A percentile compares a stretch with the other conserved stretches of the same genome.
Conservation (phyloP, 371 early-diverging fungal species). For the Zychaea mexicana region DNA sequence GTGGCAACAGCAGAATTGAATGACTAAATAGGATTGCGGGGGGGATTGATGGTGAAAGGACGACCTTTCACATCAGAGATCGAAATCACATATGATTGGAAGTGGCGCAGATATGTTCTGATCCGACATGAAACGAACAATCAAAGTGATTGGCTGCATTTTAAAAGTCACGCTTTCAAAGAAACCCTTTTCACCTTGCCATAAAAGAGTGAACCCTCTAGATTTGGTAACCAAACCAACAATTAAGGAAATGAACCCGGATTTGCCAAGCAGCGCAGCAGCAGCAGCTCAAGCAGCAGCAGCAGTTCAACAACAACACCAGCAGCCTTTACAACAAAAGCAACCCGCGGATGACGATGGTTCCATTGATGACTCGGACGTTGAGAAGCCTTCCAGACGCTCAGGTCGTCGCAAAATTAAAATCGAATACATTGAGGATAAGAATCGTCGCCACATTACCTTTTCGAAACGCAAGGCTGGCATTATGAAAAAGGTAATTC, state of each 20-base stretch:
- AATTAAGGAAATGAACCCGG: constrained; percentile 7
- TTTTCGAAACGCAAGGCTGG: constrained; percentile 99
- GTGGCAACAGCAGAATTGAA: too few relatives aligned
- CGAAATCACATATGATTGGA: too few relatives aligned
- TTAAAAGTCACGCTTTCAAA: background rate
- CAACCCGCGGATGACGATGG: constrained; percentile 22
- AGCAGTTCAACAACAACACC: constrained; percentile 1
- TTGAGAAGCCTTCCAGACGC: constrained; percentile 61
- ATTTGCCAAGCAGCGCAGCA: constrained; percentile 8
- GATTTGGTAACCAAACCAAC: constrained; percentile 9
- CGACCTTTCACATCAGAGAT: too few relatives aligned
- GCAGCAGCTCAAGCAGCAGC: too few relatives aligned
- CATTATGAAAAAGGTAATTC: constrained; percentile 98
- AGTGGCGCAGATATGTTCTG: too few relatives aligned
- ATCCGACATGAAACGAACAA: too few relatives aligned
- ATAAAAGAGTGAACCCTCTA: background rate
- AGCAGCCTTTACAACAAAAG: background rate
- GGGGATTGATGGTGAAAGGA: too few relatives aligned
- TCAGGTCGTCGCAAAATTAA: constrained; percentile 94
- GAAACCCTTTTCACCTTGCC: background rate
- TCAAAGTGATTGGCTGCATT: too few relatives aligned
- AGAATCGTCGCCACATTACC: constrained; percentile 94
- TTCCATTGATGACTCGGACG: constrained; percentile 42
- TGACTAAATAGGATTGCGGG: too few relatives aligned
- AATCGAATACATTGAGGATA: constrained; percentile 97